Conservation (phyloP, 768 basidiomycete species). For the Lentinus brumalis region DNA sequence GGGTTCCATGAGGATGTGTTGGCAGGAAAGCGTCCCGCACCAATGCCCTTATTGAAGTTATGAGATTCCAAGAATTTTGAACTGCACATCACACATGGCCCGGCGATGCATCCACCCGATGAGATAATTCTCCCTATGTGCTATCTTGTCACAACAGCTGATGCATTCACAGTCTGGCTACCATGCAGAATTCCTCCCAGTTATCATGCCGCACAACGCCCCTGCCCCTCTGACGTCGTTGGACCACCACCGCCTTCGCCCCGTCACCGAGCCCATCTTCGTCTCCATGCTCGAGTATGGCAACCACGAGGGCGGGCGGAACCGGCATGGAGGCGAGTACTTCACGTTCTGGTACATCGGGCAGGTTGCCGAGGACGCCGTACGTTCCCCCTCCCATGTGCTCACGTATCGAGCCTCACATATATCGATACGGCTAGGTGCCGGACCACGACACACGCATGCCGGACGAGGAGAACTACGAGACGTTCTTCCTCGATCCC, state of each 20-base stretch:
- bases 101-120: too few relatives aligned
- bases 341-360: slow-evolving; percentile 58
- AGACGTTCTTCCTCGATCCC: slow-evolving; percentile 42
- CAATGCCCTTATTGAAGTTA: too few relatives aligned
- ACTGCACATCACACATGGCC: not conserved
- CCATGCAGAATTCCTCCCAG: slow-evolving; percentile 46
- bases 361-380: slow-evolving; percentile 52
- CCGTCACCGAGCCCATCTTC: slow-evolving; percentile 48
- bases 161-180: slow-evolving; percentile 47
- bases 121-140: not conserved
- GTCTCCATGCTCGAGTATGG: slow-evolving; percentile 37
- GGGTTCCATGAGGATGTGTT: too few relatives aligned
- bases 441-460: slow-evolving; percentile 54
- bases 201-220: slow-evolving; percentile 43
- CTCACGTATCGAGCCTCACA: not conserved
- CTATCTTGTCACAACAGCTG: not conserved
- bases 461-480: slow-evolving; percentile 55
- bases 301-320: slow-evolving; percentile 8
- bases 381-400: slow-evolving; percentile 31
- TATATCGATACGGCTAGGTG: slow-evolving; percentile 34
- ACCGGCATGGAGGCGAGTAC: slow-evolving; percentile 48
- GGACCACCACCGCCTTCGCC: slow-evolving; percentile 4
- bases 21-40: too few relatives aligned
- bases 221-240: slow-evolving; percentile 38
- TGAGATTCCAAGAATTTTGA: too few relatives aligned